phyloP scores from a whole-genome alignment of 2,329 filamentous ascomycete genomes.

The Trichoderma pleuroti region DNA sequence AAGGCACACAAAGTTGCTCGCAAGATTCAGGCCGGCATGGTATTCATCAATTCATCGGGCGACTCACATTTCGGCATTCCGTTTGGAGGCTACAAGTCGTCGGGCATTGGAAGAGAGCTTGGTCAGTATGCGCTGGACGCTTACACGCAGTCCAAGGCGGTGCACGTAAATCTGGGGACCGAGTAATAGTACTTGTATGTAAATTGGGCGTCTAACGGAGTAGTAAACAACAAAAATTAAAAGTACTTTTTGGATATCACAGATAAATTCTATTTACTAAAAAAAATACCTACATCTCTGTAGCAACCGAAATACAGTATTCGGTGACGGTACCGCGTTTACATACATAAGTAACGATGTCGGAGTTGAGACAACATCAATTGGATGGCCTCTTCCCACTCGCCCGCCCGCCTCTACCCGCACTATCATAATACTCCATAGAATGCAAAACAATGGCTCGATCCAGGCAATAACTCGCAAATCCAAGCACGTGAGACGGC shows the following conservation, averaged over 20 bases:
- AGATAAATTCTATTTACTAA: background rate
- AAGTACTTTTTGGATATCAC: background rate
- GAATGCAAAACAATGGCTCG: background rate
- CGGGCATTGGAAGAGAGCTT: constrained; percentile 33
- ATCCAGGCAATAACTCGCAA: background rate
- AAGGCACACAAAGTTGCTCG: constrained; percentile 42
- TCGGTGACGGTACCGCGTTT: background rate
- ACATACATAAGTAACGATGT: background rate
- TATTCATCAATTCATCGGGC: constrained; percentile 53
- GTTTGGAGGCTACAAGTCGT: constrained; percentile 36
- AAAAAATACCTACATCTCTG: background rate
- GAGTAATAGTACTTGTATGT: background rate
- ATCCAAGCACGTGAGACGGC: background rate
- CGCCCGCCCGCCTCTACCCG: background rate
- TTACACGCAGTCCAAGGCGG: constrained; percentile 30
- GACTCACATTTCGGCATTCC: constrained; percentile 28
- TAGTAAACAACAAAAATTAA: no score
- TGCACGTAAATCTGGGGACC: constrained; percentile 16
- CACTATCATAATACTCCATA: background rate
- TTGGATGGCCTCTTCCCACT: background rate
- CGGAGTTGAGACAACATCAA: background rate
- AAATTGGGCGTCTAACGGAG: background rate
- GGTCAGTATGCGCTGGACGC: constrained; percentile 32
- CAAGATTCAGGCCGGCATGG: constrained; percentile 61
- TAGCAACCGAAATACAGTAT: background rate